These are phyloP conservation scores for Pyrenophora seminiperda DNA, from an alignment of 2,329 filamentous ascomycete genomes.

Conservation along the genomic window DNA sequence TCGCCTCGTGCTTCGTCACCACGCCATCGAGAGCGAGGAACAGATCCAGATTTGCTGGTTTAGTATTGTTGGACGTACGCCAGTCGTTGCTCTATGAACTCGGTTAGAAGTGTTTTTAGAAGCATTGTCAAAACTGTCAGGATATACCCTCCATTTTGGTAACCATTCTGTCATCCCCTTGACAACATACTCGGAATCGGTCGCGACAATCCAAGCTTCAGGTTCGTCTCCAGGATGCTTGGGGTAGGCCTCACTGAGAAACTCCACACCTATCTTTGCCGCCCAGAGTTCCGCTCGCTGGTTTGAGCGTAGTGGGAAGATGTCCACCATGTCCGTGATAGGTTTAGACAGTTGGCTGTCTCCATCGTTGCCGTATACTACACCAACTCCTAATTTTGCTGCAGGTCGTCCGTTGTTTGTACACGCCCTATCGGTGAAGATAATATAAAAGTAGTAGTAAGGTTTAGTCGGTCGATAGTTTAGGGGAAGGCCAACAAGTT, in stretches of 20 bases:
- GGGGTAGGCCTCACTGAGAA: background rate
- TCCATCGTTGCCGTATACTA: background rate
- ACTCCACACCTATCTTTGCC: constrained; percentile 12
- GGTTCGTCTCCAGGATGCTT: background rate
- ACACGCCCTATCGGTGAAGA: too few species aligned
- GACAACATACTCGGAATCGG: constrained; percentile 20
- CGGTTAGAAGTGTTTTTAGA: constrained; percentile 7
- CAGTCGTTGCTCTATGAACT: constrained; percentile 13
- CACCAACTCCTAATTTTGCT: background rate
- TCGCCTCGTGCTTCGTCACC: constrained; percentile 12
- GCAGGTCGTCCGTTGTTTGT: background rate
- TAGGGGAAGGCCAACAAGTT: too few species aligned
- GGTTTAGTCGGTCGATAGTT: too few species aligned
- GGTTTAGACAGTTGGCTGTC: background rate
- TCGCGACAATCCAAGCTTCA: constrained; percentile 15
- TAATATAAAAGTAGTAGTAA: too few species aligned
- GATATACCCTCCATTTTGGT: constrained; percentile 11
- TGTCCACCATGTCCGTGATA: constrained; percentile 13
- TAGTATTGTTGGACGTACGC: constrained; percentile 10
- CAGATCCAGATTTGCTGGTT: constrained; percentile 11
- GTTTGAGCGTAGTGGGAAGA: constrained; percentile 15
- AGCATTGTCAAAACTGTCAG: background rate
- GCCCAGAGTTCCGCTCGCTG: constrained; percentile 21
- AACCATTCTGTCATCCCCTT: constrained; percentile 22
- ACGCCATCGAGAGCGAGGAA: constrained; percentile 12